Evolutionary conservation across 1,284 basidiomycete genomes (phyloP), one percentile per base, ranked within the genome.

Genomic region (Ceratobasidium sp.): DNA sequence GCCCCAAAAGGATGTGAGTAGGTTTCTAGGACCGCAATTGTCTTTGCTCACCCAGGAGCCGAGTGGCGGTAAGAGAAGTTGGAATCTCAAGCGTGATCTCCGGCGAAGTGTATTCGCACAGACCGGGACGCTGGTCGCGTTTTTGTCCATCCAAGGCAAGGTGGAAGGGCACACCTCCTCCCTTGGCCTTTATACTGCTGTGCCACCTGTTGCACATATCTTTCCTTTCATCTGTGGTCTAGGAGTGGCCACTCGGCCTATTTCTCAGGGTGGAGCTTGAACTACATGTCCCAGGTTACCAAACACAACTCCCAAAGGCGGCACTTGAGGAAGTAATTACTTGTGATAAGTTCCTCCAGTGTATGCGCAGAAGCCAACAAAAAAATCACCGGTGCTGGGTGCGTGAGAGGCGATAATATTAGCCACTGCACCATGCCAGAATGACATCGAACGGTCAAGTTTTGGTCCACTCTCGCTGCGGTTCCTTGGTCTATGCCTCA

Each of bases 321-420:
- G 34, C 4, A 34, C 8, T 34, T 34, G 34, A 2, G 34, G 2
- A 8, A 34, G 34, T 34, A 8, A 3, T 34, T 34, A 2, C 8
- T 34, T 8, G 8, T 34, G 34, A 8, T 34, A 3, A 34, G n/a
- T n/a, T n/a, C n/a, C n/a, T n/a, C n/a, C n/a, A n/a, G n/a, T n/a
- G n/a, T n/a, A n/a, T n/a, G n/a, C n/a, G n/a, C n/a, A n/a, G n/a
- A n/a, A n/a, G n/a, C n/a, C n/a, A n/a, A n/a, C n/a, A 16, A 64
- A 66, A 66, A 66, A 66, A 27, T 7, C 64, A 39, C 49, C 64
- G 64, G 54, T 66, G 54, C 64, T 66, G 64, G 64, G 49, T 48
- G 64, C 64, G 64, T 66, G 64, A 66, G 64, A 66, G 64, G 64
- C 64, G 64, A 66, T 66, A 66, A 66, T 66, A 48, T 66, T 66